A percentile compares a stretch with the other conserved stretches of the same genome.
Conservation (phyloP, 2,329 filamentous ascomycete species). For the Leptographium procerum region DNA sequence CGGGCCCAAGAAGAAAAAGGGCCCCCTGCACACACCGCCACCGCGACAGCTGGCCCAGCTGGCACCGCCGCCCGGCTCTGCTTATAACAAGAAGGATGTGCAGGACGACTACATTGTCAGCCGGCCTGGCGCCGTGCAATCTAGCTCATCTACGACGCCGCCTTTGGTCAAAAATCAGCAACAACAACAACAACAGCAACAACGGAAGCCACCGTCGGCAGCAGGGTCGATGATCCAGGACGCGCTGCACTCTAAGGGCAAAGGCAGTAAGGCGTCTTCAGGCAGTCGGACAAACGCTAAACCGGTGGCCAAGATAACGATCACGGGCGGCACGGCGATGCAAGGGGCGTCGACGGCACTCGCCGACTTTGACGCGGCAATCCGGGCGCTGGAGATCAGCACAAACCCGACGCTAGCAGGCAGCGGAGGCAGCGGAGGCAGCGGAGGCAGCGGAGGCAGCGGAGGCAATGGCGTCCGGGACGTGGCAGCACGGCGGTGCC, state of each 20-base stretch:
- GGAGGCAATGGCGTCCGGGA: constrained; percentile 25
- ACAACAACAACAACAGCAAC: neutral
- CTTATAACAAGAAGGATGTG: constrained; percentile 62
- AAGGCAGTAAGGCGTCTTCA: constrained; percentile 30
- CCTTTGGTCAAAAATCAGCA: constrained; percentile 25
- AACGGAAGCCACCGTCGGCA: constrained; percentile 43
- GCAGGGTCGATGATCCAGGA: constrained; percentile 77
- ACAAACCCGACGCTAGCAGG: constrained; percentile 64
- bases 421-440: neutral
- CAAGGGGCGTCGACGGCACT: constrained; percentile 66
- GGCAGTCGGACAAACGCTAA: neutral
- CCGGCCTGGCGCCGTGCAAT: constrained; percentile 16
- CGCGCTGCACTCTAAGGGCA: constrained; percentile 39
- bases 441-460: too few species aligned
- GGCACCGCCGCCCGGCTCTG: constrained; percentile 51
- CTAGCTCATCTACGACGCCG: constrained; percentile 28
- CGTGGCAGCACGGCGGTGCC: constrained; percentile 57
- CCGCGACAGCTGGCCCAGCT: constrained; percentile 52
- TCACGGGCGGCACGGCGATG: constrained; percentile 71
- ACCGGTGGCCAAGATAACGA: constrained; percentile 39
- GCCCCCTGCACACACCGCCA: constrained; percentile 51
- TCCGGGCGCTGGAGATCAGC: constrained; percentile 78
- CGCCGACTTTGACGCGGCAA: constrained; percentile 65
- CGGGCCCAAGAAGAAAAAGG: constrained; percentile 44
- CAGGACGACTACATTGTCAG: constrained; percentile 63